A percentile compares a stretch with the other conserved stretches of the same genome.
Evolutionary conservation across 1,284 basidiomycete species (phyloP).

Genomic region (Grifola frondosa): DNA sequence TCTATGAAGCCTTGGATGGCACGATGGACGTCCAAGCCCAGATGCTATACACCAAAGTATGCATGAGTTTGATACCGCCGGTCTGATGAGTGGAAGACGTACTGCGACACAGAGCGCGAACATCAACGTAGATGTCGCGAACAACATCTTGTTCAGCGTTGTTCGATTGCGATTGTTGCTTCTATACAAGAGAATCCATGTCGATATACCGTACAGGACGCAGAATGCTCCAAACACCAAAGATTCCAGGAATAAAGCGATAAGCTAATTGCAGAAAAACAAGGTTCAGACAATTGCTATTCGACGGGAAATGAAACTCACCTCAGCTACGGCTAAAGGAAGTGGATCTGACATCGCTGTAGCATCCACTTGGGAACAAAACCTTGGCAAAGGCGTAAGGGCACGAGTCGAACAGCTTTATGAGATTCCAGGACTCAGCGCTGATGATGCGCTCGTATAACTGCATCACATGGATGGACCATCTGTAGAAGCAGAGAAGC

Average conservation of each 20-base stretch:
- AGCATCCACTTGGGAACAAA: no score
- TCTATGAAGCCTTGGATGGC: neutral
- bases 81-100: neutral
- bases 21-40: slow-evolving; percentile 1
- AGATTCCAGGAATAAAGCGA: slow-evolving; percentile 13
- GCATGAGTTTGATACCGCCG: no score
- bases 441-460: no score
- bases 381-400: neutral
- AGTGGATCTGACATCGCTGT: neutral
- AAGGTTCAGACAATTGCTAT: neutral
- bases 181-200: slow-evolving; percentile 4
- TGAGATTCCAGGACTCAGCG: no score
- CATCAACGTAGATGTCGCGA: slow-evolving; percentile 10
- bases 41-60: slow-evolving; percentile 4
- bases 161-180: neutral
- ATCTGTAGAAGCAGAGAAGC: no score
- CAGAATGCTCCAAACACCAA: slow-evolving; percentile 10
- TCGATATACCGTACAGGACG: slow-evolving; percentile 5
- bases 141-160: slow-evolving; percentile 2
- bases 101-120: slow-evolving; percentile 9
- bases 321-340: neutral
- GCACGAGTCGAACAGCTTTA: neutral
- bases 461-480: no score
- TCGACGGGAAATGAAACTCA: neutral
- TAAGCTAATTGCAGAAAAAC: neutral